Conservation (phyloP, 1,139 yeast species). For the Kazachstania sp. region DNA sequence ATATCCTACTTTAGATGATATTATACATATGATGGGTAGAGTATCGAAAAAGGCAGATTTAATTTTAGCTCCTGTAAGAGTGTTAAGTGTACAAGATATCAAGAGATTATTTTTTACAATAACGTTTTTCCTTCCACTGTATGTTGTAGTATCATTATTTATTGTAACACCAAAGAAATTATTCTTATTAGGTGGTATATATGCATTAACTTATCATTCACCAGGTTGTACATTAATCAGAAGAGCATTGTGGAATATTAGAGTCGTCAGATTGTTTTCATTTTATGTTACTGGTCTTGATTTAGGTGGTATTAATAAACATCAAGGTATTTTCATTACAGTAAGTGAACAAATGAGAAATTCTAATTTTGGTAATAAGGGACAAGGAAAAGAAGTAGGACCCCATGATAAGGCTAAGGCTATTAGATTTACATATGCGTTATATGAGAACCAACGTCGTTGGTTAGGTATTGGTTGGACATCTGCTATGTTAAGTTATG, state of each 20-base stretch:
- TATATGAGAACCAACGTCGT: slow-evolving; percentile 92
- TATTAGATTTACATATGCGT: slow-evolving; percentile 79
- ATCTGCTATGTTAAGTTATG: slow-evolving; percentile 78
- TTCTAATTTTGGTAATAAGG: slow-evolving; percentile 7
- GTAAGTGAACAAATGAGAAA: slow-evolving; percentile 24
- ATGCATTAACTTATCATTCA: slow-evolving; percentile 74
- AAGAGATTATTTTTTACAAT: slow-evolving; percentile 76
- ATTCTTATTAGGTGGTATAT: slow-evolving; percentile 51
- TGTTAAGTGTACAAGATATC: slow-evolving; percentile 68
- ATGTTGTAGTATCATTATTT: slow-evolving; percentile 61
- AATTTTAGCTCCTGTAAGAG: slow-evolving; percentile 67
- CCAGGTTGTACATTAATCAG: slow-evolving; percentile 72
- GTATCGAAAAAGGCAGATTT: slow-evolving; percentile 70
- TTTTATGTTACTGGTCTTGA: slow-evolving; percentile 86
- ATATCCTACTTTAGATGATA: slow-evolving; percentile 82
- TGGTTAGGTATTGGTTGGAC: slow-evolving; percentile 99
- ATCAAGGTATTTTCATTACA: slow-evolving; percentile 26
- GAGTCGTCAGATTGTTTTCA: slow-evolving; percentile 56
- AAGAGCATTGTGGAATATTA: slow-evolving; percentile 73
- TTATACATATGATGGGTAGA: slow-evolving; percentile 67
- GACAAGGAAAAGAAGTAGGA: neutral
- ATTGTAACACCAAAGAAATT: slow-evolving; percentile 64
- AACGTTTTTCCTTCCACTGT: slow-evolving; percentile 74
- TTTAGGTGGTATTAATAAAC: slow-evolving; percentile 47
- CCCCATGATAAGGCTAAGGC: slow-evolving; percentile 38